A percentile compares a stretch with the other conserved stretches of the same genome.
phyloP scores from a whole-genome alignment of 208 protist genomes.

The Leptomonas seymouri region DNA sequence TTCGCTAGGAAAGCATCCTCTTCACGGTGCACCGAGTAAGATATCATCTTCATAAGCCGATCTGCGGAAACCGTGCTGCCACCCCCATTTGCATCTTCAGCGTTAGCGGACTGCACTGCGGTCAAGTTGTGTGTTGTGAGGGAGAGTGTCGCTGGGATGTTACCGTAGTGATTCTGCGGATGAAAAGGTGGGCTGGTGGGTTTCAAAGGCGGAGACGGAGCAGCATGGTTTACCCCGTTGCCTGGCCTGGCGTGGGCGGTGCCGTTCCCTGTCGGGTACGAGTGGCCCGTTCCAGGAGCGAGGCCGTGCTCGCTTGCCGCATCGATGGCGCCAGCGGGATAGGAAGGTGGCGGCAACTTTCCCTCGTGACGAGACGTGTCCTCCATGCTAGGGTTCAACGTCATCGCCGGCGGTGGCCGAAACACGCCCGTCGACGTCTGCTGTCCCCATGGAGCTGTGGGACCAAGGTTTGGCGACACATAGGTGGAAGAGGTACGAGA shows the following conservation, averaged over 20 bases:
- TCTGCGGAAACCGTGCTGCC: conserved; percentile 27
- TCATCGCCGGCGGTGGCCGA: conserved; percentile 50
- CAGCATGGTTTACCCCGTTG: conserved; percentile 6
- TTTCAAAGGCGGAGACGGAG: conserved; percentile 16
- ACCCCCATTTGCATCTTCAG: conserved; percentile 13
- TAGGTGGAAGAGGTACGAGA: conserved; percentile 45
- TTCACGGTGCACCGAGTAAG: conserved; percentile 54
- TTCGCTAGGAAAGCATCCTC: conserved; percentile 54
- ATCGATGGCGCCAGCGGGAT: conserved; percentile 7
- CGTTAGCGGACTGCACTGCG: conserved; percentile 3
- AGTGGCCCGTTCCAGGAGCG: neutral
- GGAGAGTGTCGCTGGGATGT: conserved; percentile 16
- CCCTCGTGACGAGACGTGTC: conserved; percentile 22
- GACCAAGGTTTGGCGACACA: conserved; percentile 64
- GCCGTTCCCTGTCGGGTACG: conserved; percentile 4
- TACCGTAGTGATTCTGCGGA: conserved; percentile 27
- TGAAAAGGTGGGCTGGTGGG: conserved; percentile 25
- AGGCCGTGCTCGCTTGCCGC: conserved; percentile 14
- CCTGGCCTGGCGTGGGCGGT: conserved; percentile 1
- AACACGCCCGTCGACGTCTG: conserved; percentile 74
- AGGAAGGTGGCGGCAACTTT: conserved; percentile 11
- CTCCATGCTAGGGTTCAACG: conserved; percentile 20
- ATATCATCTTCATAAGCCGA: conserved; percentile 62
- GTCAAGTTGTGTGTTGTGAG: conserved; percentile 22
- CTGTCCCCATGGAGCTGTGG: conserved; percentile 62